phyloP scores from a whole-genome alignment of 2,329 filamentous ascomycete species.

The Scedosporium boydii region DNA sequence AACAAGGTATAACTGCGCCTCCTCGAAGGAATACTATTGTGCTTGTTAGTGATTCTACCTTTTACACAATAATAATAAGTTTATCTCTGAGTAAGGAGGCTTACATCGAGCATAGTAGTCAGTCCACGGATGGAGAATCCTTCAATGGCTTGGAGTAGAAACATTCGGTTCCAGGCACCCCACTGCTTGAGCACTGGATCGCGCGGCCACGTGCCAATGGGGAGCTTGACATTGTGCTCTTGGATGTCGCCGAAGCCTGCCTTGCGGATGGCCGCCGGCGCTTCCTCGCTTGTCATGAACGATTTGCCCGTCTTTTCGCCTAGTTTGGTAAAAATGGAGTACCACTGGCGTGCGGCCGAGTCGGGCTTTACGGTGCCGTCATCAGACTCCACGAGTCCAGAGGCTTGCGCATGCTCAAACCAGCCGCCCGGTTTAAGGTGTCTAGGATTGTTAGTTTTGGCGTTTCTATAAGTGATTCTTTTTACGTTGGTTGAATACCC shows the following conservation, averaged over 20 bases:
- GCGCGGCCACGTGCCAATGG: slow-evolving; percentile 44
- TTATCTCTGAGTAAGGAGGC: too few species aligned
- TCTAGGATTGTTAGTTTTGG: background rate
- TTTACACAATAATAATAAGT: too few species aligned
- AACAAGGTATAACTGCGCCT: too few species aligned
- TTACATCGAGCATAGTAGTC: too few species aligned
- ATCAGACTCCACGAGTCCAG: slow-evolving; percentile 11
- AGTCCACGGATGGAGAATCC: background rate
- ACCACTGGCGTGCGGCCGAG: background rate
- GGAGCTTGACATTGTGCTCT: slow-evolving; percentile 29
- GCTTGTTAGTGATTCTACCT: too few species aligned
- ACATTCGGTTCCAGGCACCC: slow-evolving; percentile 15
- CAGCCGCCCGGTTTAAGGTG: background rate
- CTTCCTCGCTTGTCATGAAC: background rate
- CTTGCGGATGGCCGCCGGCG: background rate
- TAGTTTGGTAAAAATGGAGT: background rate
- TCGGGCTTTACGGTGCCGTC: background rate
- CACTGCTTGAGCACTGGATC: slow-evolving; percentile 31
- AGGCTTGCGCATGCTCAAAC: slow-evolving; percentile 10
- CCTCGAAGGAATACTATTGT: too few species aligned
- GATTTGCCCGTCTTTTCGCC: background rate
- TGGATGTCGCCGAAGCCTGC: background rate
- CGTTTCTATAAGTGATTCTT: slow-evolving; percentile 14
- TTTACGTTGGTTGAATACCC: too few species aligned
- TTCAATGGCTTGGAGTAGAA: background rate